Evolutionary conservation across 768 basidiomycete species (phyloP), one percentile per base, ranked within the genome.

Genomic region (Tulasnella sp.): DNA sequence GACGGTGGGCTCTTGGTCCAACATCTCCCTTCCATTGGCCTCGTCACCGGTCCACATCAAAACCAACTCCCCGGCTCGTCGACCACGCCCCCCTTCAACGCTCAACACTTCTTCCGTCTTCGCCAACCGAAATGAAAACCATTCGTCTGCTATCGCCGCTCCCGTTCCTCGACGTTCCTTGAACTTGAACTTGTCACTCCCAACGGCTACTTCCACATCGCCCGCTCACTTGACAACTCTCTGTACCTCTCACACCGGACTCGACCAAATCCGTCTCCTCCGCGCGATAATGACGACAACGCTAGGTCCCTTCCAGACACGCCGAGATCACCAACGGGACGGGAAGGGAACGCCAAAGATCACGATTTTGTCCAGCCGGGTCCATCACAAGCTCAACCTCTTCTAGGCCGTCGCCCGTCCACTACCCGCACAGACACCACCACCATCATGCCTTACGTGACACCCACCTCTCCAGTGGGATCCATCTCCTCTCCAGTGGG

Each of bases 371-470:
- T n/a, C 40, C 19, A 42, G 21, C 38, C 14, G 10, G 10, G 16
- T 74, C 73, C 73, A 31, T 40, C 38, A 74, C 73, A n/a, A 39
- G 72, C 42, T 27, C 72, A 24, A 58, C 56, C 72, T 31, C 74
- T 18, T 75, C 74, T 44, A 44, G 42, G 38, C 24, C 74, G 44
- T 40, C 73, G 24, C 31, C n/a, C 71, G 31, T 71, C 38, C 21
- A 44, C 38, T n/a, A 34, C 74, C 74, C 74, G 27, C 39, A 36
- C 40, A 74, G 40, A 42, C 74, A 36, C 44, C 75, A 44, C 48
- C 40, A 46, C 44, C 36, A 16, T 16, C 74, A 75, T 75, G 75
- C 75, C 75, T n/a, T 75, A 75, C 75, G 75, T 44, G 75, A 75
- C 75, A 27, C 75, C 75, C 44, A 36, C 46, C 27, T 48, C 73